Conservation (phyloP, 371 early-diverging fungal species). For the Rhizomucor pusillus region DNA sequence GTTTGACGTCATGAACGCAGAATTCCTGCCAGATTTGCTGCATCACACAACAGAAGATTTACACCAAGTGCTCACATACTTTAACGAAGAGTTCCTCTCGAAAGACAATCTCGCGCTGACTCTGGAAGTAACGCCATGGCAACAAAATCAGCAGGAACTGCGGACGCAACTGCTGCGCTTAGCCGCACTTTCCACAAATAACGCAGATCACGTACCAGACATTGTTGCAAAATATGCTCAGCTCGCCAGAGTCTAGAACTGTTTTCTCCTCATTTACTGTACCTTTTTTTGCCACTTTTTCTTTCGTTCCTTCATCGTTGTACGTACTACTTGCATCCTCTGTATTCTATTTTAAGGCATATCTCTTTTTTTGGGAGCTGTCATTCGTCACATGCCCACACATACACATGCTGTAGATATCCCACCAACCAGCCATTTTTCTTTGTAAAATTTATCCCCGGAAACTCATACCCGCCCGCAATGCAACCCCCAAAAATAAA, state of each 20-base stretch:
- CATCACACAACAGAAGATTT: slow-evolving; percentile 33
- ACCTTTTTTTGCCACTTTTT: too few relatives aligned
- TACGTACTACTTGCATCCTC: too few relatives aligned
- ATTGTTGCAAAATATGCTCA: slow-evolving; percentile 9
- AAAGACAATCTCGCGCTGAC: slow-evolving; percentile 19
- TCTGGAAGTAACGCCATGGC: slow-evolving; percentile 33
- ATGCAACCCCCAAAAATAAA: too few relatives aligned
- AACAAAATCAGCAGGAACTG: slow-evolving; percentile 1
- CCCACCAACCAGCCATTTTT: too few relatives aligned
- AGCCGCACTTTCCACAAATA: neutral
- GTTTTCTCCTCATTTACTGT: too few relatives aligned
- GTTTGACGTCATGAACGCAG: slow-evolving; percentile 23
- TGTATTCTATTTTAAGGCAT: too few relatives aligned
- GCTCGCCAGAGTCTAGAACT: slow-evolving; percentile 9
- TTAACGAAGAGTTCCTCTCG: slow-evolving; percentile 30
- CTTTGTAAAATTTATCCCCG: too few relatives aligned
- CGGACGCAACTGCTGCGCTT: slow-evolving; percentile 2
- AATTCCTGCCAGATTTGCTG: slow-evolving; percentile 31
- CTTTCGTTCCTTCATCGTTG: too few relatives aligned
- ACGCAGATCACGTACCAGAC: slow-evolving; percentile 2
- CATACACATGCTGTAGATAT: too few relatives aligned
- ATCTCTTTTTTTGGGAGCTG: too few relatives aligned
- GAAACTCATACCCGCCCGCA: too few relatives aligned
- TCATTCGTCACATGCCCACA: too few relatives aligned
- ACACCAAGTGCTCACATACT: slow-evolving; percentile 32